These are phyloP conservation scores for Podila clonocystis DNA, from an alignment of 192 early-diverging fungal genomes.

Conservation along the genomic window DNA sequence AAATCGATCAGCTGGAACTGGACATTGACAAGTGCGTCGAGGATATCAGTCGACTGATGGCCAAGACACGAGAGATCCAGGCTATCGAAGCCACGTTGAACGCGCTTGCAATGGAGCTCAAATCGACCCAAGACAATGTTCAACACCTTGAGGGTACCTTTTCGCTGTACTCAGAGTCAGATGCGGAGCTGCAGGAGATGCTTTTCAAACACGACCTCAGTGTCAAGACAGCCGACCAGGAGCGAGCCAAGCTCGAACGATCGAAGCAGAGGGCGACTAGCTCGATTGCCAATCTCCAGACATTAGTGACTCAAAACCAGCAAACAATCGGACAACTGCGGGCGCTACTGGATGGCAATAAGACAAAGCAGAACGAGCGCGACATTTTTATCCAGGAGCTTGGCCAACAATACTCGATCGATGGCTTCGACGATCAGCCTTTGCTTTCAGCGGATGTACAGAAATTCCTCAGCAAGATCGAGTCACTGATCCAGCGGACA, in stretches of 20 bases:
- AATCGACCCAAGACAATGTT: slow-evolving; percentile 22
- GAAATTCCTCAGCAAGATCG: slow-evolving; percentile 58
- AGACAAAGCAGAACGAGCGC: slow-evolving; percentile 55
- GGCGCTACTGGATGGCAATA: slow-evolving; percentile 52
- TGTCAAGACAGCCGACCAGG: slow-evolving; percentile 43
- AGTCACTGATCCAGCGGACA: slow-evolving; percentile 47
- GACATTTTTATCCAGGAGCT: slow-evolving; percentile 55
- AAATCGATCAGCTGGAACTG: slow-evolving; percentile 57
- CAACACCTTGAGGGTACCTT: slow-evolving; percentile 36
- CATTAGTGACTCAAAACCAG: slow-evolving; percentile 43
- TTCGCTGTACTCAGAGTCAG: slow-evolving; percentile 58
- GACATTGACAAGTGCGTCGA: slow-evolving; percentile 48
- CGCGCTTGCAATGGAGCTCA: slow-evolving; percentile 51
- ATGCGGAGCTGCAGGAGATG: slow-evolving; percentile 70
- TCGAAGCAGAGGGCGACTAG: slow-evolving; percentile 19
- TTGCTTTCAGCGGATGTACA: slow-evolving; percentile 52
- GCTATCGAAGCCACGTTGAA: slow-evolving; percentile 57
- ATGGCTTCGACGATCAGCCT: slow-evolving; percentile 47
- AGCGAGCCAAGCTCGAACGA: slow-evolving; percentile 22
- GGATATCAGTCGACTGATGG: slow-evolving; percentile 35
- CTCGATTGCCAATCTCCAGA: slow-evolving; percentile 46
- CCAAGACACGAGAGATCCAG: slow-evolving; percentile 56
- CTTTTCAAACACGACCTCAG: slow-evolving; percentile 55
- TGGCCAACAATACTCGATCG: slow-evolving; percentile 41
- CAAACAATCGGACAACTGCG: slow-evolving; percentile 61